A percentile compares a stretch with the other conserved stretches of the same genome.
Conservation (phyloP, 176 grass and related monocot genomes). For the Raddia guianensis region DNA sequence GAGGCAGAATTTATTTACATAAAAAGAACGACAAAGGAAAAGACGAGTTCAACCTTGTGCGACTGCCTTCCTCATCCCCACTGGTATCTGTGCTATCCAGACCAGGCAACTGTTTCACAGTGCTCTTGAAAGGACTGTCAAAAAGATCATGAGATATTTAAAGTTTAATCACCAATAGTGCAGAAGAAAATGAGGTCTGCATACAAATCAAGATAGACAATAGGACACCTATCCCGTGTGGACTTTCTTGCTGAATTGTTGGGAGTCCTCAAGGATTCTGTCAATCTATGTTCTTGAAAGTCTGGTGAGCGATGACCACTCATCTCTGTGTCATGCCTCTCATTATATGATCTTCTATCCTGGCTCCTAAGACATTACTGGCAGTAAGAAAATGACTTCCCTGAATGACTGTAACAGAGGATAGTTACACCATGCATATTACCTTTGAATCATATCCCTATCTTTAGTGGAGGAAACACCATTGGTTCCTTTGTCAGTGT, state of each 20-base stretch:
- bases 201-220: background rate
- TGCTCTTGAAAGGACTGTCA: conserved; percentile 53
- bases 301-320: conserved; percentile 30
- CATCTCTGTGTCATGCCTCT: conserved; percentile 37
- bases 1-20: background rate
- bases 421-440: conserved; percentile 16
- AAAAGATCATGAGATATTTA: conserved; percentile 26
- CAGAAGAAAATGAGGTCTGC: background rate
- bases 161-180: conserved; percentile 1
- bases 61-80: conserved; percentile 54
- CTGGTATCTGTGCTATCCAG: conserved; percentile 48
- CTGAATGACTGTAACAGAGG: conserved; percentile 22
- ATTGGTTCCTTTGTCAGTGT: conserved; percentile 53
- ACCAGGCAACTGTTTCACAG: conserved; percentile 45
- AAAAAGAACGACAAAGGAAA: conserved; percentile 8
- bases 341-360: conserved; percentile 45
- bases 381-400: conserved; percentile 30
- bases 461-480: conserved; percentile 38
- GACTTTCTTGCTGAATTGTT: conserved; percentile 35
- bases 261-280: conserved; percentile 48
- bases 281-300: conserved; percentile 24
- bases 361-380: conserved; percentile 44
- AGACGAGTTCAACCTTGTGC: conserved; percentile 57
- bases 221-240: conserved; percentile 42
- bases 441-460: conserved; percentile 58